Evolutionary conservation across 441 rosid species (phyloP).

Genomic region (Populus hybrid): DNA sequence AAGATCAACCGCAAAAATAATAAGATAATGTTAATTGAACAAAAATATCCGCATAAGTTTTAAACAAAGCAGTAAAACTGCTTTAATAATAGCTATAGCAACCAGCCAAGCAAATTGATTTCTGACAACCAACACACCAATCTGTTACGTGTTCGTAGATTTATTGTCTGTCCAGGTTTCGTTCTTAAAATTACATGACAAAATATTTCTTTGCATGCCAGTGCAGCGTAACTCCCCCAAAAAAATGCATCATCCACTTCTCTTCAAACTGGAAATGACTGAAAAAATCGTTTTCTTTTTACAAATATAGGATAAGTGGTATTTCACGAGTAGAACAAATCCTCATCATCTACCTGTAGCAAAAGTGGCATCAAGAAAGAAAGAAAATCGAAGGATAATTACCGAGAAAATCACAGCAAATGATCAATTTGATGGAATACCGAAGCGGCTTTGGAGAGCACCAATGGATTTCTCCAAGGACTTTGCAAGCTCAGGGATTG

Average conservation of each 20-base stretch:
- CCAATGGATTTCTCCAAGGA: slow-evolving; percentile 42
- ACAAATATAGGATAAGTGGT: neutral
- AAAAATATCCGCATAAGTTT: neutral
- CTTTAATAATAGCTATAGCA: neutral
- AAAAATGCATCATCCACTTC: neutral
- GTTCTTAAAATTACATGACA: too few relatives aligned
- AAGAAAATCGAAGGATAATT: slow-evolving; percentile 5
- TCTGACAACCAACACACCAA: neutral
- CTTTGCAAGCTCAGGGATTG: slow-evolving; percentile 43
- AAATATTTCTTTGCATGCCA: too few relatives aligned
- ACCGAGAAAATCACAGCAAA: slow-evolving; percentile 1
- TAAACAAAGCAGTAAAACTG: neutral
- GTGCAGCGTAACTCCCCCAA: neutral
- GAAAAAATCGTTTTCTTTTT: too few relatives aligned
- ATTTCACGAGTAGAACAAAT: neutral
- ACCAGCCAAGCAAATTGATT: neutral
- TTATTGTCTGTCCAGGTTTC: too few relatives aligned
- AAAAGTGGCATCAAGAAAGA: neutral
- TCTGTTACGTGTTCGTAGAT: neutral
- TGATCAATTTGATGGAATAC: slow-evolving; percentile 29
- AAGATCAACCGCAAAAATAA: neutral
- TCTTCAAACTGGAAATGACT: neutral
- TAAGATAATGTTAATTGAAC: neutral
- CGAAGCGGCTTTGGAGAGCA: slow-evolving; percentile 35
- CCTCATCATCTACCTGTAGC: neutral